These are phyloP conservation scores for Chlorencoelia australis DNA, from an alignment of 2,329 filamentous ascomycete species.

Conservation along the genomic window DNA sequence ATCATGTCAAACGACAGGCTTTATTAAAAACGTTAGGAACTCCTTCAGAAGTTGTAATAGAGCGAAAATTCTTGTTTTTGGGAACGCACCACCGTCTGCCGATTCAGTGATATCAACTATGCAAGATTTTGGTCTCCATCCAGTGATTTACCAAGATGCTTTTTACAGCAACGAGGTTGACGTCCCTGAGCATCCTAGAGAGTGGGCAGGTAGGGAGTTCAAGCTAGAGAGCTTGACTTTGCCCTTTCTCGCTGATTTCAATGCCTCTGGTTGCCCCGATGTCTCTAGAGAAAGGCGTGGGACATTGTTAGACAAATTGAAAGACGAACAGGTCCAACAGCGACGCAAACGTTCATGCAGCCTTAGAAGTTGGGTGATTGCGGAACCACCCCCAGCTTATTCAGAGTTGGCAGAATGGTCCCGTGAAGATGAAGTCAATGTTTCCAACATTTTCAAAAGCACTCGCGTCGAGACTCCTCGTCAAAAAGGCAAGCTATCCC, in stretches of 20 bases:
- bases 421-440: slow-evolving; percentile 20
- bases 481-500: slow-evolving; percentile 46
- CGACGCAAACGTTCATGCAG: slow-evolving; percentile 47
- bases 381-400: slow-evolving; percentile 57
- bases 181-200: slow-evolving; percentile 63
- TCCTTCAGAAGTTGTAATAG: too few relatives aligned
- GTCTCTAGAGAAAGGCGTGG: slow-evolving; percentile 45
- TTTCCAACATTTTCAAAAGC: slow-evolving; percentile 6
- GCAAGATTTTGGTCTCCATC: slow-evolving; percentile 45
- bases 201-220: slow-evolving; percentile 85
- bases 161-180: slow-evolving; percentile 79
- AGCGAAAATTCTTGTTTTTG: too few relatives aligned
- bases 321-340: slow-evolving; percentile 41
- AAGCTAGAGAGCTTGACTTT: slow-evolving; percentile 64
- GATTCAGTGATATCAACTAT: slow-evolving; percentile 47
- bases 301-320: slow-evolving; percentile 37
- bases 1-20: too few relatives aligned
- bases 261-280: slow-evolving; percentile 47
- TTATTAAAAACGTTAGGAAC: too few relatives aligned
- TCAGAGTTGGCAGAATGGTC: slow-evolving; percentile 61
- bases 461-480: slow-evolving; percentile 14
- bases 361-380: slow-evolving; percentile 68
- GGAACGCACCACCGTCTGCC: slow-evolving; percentile 31
- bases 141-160: slow-evolving; percentile 72
- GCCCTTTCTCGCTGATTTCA: slow-evolving; percentile 72